A percentile compares a stretch with the other conserved stretches of the same genome.
phyloP scores from a whole-genome alignment of 2,329 filamentous ascomycete species.

The Arthrinium phaeospermum region DNA sequence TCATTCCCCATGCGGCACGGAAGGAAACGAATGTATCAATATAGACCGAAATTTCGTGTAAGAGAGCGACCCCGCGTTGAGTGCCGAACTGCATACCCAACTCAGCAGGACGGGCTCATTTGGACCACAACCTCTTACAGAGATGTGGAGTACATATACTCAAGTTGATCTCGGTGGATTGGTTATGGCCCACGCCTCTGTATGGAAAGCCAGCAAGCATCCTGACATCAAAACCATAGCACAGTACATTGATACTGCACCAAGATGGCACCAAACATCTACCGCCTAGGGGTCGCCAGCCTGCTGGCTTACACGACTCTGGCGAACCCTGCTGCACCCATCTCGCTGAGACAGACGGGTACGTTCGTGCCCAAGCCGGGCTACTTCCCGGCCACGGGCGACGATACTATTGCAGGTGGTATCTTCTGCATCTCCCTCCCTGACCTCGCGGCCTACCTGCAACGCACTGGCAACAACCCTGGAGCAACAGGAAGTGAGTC shows the following conservation, averaged over 20 bases:
- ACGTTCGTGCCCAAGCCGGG: conserved; percentile 29
- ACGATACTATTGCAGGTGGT: conserved; percentile 32
- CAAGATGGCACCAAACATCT: not conserved
- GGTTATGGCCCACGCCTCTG: not conserved
- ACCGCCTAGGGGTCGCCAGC: conserved; percentile 17
- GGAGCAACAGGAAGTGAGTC: conserved; percentile 27
- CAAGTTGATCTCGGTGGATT: not conserved
- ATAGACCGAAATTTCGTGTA: not conserved
- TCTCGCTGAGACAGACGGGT: conserved; percentile 16
- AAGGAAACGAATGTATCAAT: not conserved
- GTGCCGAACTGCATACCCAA: conserved; percentile 7
- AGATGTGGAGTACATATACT: not conserved
- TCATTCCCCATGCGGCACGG: conserved; percentile 4
- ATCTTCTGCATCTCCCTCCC: conserved; percentile 32
- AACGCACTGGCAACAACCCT: conserved; percentile 29
- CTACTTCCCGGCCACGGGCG: conserved; percentile 29
- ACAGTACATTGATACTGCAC: not conserved
- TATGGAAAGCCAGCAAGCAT: not conserved
- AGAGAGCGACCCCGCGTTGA: not conserved
- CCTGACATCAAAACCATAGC: not conserved
- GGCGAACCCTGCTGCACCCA: not conserved
- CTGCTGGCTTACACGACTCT: conserved; percentile 11
- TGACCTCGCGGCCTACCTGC: conserved; percentile 28
- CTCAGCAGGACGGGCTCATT: not conserved
- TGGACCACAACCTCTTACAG: not conserved